Percentiles rank a stretch among this genome's conserved stretches.
These are phyloP conservation scores for Rhizodiscina lignyota DNA, from an alignment of 495 filamentous ascomycete genomes.

Conservation along the genomic window DNA sequence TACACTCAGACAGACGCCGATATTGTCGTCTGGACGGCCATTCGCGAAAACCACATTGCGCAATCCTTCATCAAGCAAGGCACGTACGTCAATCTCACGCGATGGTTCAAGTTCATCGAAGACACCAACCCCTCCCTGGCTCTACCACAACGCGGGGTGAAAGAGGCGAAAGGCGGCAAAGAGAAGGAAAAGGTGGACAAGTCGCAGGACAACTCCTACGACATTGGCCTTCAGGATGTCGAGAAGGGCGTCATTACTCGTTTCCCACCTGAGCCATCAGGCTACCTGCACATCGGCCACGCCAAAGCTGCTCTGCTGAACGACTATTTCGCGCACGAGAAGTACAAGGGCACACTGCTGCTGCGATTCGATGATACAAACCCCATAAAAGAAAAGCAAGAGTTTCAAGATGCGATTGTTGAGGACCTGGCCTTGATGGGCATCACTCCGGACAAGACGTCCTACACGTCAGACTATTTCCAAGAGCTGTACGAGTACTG, in stretches of 20 bases:
- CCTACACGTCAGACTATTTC: constrained; percentile 84
- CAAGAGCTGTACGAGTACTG: constrained; percentile 69
- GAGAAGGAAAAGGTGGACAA: constrained; percentile 52
- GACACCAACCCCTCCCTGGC: constrained; percentile 49
- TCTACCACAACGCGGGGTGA: constrained; percentile 15
- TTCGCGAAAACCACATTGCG: constrained; percentile 76
- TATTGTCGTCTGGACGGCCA: constrained; percentile 64
- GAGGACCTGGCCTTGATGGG: constrained; percentile 77
- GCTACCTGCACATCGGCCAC: constrained; percentile 88
- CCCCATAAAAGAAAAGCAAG: constrained; percentile 80
- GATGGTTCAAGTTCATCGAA: constrained; percentile 85
- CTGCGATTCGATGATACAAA: constrained; percentile 90
- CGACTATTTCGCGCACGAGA: constrained; percentile 85
- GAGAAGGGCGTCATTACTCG: constrained; percentile 85
- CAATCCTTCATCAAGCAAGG: constrained; percentile 64
- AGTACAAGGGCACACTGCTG: constrained; percentile 69
- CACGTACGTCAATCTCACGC: constrained; percentile 55
- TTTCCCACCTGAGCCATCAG: constrained; percentile 93
- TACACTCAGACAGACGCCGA: constrained; percentile 68
- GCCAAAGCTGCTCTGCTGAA: constrained; percentile 84
- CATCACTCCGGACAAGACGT: constrained; percentile 60
- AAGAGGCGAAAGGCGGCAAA: constrained; percentile 39
- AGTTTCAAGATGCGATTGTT: constrained; percentile 78
- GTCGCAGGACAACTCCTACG: constrained; percentile 77
- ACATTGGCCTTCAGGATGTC: constrained; percentile 73